Conservation (phyloP, 2,329 filamentous ascomycete genomes). For the Mariannaea sp. region DNA sequence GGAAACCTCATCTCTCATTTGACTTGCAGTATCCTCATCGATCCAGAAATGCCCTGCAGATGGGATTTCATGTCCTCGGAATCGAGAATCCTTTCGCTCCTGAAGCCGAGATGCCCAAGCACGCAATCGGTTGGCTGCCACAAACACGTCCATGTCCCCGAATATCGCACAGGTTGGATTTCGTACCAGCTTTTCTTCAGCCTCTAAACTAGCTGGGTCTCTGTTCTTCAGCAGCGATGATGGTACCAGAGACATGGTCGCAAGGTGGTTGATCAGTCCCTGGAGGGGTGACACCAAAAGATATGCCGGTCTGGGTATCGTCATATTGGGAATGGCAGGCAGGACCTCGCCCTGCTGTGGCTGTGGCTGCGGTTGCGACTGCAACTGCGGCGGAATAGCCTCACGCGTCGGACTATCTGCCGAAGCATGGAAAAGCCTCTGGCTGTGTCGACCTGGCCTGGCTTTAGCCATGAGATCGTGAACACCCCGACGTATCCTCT, state of each 20-base stretch:
- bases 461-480: conserved; percentile 53
- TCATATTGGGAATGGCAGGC: conserved; percentile 42
- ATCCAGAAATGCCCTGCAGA: conserved; percentile 68
- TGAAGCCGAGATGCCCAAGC: conserved; percentile 66
- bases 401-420: conserved; percentile 16
- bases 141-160: conserved; percentile 77
- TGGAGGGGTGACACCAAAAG: conserved; percentile 72
- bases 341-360: conserved; percentile 36
- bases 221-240: conserved; percentile 31
- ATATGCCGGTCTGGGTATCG: conserved; percentile 54
- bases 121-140: conserved; percentile 65
- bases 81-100: conserved; percentile 48
- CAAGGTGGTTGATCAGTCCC: conserved; percentile 62
- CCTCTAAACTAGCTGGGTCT: conserved; percentile 36
- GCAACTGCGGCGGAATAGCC: conserved; percentile 6
- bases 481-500: conserved; percentile 53
- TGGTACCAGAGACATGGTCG: conserved; percentile 63
- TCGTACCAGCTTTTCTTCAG: conserved; percentile 60
- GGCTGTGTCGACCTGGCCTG: conserved; percentile 31
- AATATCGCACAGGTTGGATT: conserved; percentile 72
- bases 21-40: conserved; percentile 54
- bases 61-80: conserved; percentile 53
- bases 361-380: conserved; percentile 9
- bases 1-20: conserved; percentile 35
- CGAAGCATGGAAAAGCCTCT: conserved; percentile 22